phyloP scores from a whole-genome alignment of 2,329 filamentous ascomycete species.

The Dendryphion nanum region DNA sequence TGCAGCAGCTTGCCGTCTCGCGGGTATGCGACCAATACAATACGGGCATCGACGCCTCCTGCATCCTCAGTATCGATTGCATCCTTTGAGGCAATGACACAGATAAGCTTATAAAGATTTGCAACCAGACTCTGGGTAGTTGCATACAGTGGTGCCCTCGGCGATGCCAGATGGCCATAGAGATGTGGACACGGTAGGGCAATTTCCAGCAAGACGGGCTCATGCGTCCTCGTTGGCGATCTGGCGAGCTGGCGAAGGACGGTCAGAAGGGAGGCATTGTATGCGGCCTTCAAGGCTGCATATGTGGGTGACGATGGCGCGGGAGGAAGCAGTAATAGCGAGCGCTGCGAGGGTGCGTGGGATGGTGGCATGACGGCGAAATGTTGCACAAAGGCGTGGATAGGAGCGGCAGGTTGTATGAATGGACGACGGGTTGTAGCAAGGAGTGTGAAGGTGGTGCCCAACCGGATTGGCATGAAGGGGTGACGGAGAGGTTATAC shows the following conservation, averaged over 20 bases:
- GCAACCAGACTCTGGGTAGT: conserved; percentile 73
- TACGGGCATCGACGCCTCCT: conserved; percentile 71
- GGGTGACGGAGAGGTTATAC: no score
- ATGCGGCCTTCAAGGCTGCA: conserved; percentile 43
- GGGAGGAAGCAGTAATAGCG: conserved; percentile 47
- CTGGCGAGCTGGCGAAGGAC: conserved; percentile 43
- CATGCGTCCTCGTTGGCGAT: conserved; percentile 25
- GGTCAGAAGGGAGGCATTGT: conserved; percentile 41
- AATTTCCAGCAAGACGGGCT: conserved; percentile 52
- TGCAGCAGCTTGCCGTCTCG: conserved; percentile 25
- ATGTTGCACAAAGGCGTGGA: conserved; percentile 12
- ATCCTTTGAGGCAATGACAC: conserved; percentile 65
- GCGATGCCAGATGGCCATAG: conserved; percentile 48
- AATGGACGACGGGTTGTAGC: no score
- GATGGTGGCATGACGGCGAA: conserved; percentile 28
- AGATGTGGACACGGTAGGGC: conserved; percentile 66
- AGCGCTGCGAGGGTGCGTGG: conserved; percentile 14
- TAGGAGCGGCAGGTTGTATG: no score
- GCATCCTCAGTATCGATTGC: conserved; percentile 63
- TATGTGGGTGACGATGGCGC: conserved; percentile 40
- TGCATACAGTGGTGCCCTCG: conserved; percentile 61
- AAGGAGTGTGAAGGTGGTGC: no score
- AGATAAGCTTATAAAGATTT: conserved; percentile 74
- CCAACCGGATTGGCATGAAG: no score
- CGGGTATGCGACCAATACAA: conserved; percentile 69